Evolutionary conservation across 495 filamentous ascomycete genomes (phyloP).

Genomic region (Tuber microsphaerosporum): DNA sequence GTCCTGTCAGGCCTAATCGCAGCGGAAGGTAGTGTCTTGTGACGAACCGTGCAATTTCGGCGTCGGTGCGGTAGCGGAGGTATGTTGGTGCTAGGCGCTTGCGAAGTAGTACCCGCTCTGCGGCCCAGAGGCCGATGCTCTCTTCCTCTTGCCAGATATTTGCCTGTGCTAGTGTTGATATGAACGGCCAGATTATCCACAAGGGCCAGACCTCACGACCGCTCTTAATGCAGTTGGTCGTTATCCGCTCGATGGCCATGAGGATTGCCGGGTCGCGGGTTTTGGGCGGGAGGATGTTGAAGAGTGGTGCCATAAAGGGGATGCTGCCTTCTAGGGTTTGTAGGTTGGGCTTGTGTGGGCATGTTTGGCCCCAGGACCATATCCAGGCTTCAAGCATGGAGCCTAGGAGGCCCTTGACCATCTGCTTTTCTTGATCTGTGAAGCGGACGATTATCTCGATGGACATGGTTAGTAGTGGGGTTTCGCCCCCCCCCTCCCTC

Average conservation of each 20-base stretch:
- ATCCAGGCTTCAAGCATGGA: slow-evolving; percentile 30
- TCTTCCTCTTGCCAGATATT: slow-evolving; percentile 26
- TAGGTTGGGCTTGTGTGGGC: slow-evolving; percentile 8
- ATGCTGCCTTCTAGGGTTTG: slow-evolving; percentile 19
- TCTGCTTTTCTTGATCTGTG: slow-evolving; percentile 16
- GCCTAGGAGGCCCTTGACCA: slow-evolving; percentile 6
- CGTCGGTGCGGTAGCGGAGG: slow-evolving; percentile 27
- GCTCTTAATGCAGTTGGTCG: slow-evolving; percentile 19
- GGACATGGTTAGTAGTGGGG: slow-evolving; percentile 26
- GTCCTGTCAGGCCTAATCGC: slow-evolving; percentile 21
- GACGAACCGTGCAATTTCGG: slow-evolving; percentile 30
- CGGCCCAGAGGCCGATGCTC: slow-evolving; percentile 27
- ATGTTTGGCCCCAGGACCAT: slow-evolving; percentile 26
- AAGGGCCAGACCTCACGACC: slow-evolving; percentile 20
- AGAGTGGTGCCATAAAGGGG: slow-evolving; percentile 23
- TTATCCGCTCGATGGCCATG: slow-evolving; percentile 14
- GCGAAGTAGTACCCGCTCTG: slow-evolving; percentile 23
- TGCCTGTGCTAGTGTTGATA: slow-evolving; percentile 24
- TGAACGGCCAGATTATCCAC: slow-evolving; percentile 24
- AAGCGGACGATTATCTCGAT: slow-evolving; percentile 28
- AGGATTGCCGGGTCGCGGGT: slow-evolving; percentile 20
- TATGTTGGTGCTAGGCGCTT: slow-evolving; percentile 28
- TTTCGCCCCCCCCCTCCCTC: slow-evolving; percentile 20
- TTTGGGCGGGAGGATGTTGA: slow-evolving; percentile 16
- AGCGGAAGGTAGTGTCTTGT: slow-evolving; percentile 30